Evolutionary conservation across 306 rosid genomes (phyloP), one percentile per base, ranked within the genome.

Genomic region (Comarum palustre): DNA sequence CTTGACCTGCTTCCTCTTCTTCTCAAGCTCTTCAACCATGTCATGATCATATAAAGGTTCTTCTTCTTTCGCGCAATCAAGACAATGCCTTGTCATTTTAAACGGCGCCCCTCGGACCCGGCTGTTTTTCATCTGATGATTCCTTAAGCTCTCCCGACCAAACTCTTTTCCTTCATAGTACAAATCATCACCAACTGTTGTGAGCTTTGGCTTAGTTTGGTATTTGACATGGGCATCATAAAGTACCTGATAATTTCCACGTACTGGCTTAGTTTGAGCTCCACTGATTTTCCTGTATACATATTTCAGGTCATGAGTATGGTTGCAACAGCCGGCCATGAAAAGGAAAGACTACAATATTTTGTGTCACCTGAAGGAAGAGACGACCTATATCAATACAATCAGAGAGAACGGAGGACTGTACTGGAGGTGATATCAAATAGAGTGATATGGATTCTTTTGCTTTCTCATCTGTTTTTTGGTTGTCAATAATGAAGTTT

Each of bases 231-330:
- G 91, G 8, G 97, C 98, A 84, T 91, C 97, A 82, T 94, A 97
- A 78, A 94, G 98, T 80, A 94, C 98, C 98, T 94, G 96, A 78
- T 94, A 91, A 94, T 94, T 82, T 94, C 98, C 98, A 89, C 89
- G 2, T 31, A 31, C 34, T 94, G 27, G 96, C 96, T 96, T 89
- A 82, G 46, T 61, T 8, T 67, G 27, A 66, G 59, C 66, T 51
- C 54, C 60, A 6, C 73, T 75, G 58, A 77, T 47, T 52, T 74
- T 73, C 73, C 80, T 15, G 60, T 32, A 55, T 20, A 74, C 31
- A 70, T 43, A 51, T 59, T 65, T 78, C 84, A 91, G 97, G 96
- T 94, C 67, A 85, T 91, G 95, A 91, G 98, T 74, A 78, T 73
- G 79, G 91, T 82, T 64, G 90, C 97, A 60, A 82, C 87, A 57